A percentile compares a stretch with the other conserved stretches of the same genome.
Evolutionary conservation across 148 eudicot genomes (phyloP).

Genomic region (Fagopyrum tataricum): DNA sequence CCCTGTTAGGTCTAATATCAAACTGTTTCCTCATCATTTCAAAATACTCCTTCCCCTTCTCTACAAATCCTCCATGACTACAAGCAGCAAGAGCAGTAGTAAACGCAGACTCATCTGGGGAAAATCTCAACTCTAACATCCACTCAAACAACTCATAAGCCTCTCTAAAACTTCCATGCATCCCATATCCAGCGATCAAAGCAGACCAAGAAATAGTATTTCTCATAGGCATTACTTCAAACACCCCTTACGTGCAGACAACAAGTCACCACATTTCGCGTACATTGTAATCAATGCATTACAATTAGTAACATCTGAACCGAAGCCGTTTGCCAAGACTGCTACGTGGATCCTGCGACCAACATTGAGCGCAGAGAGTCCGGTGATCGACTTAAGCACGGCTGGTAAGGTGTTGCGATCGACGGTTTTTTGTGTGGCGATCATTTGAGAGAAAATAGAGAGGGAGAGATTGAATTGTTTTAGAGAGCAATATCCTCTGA

Average conservation of each 20-base stretch:
- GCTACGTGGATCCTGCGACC: constrained; percentile 30
- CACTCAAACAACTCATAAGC: constrained; percentile 32
- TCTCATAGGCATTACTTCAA: constrained; percentile 33
- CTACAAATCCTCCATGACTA: constrained; percentile 41
- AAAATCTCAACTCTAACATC: constrained; percentile 28
- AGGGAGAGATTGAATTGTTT: constrained; percentile 27
- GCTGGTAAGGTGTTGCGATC: constrained; percentile 37
- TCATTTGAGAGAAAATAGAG: constrained; percentile 28
- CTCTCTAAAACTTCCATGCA: constrained; percentile 30
- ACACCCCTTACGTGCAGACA: constrained; percentile 35
- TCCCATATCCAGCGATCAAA: constrained; percentile 40
- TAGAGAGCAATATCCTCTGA: constrained; percentile 35
- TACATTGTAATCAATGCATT: too few relatives aligned
- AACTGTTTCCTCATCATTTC: constrained; percentile 42
- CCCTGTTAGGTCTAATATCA: too few relatives aligned
- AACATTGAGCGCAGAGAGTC: constrained; percentile 19
- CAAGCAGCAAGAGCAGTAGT: constrained; percentile 38
- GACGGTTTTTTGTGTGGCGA: constrained; percentile 20
- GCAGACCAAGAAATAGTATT: constrained; percentile 38
- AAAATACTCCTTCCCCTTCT: constrained; percentile 39
- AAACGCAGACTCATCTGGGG: constrained; percentile 34
- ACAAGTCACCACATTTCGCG: constrained; percentile 34
- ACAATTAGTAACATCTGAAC: constrained; percentile 27
- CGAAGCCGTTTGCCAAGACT: constrained; percentile 32
- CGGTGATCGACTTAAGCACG: constrained; percentile 35